A percentile compares a stretch with the other conserved stretches of the same genome.
These are phyloP conservation scores for Sistotremastrum suecicum DNA, from an alignment of 768 basidiomycete genomes.

Conservation along the genomic window DNA sequence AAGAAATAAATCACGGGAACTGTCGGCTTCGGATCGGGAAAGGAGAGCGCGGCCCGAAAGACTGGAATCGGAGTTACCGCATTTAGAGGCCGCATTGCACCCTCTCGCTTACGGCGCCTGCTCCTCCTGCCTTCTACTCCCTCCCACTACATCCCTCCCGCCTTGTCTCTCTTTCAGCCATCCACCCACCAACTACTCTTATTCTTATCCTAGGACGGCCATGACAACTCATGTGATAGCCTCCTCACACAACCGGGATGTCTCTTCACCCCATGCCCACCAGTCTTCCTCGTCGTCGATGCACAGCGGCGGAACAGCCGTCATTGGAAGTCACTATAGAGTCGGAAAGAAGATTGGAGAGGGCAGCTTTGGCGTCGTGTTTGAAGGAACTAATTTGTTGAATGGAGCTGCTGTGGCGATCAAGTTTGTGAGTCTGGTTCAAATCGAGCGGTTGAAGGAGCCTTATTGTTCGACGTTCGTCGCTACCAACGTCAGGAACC, in stretches of 20 bases:
- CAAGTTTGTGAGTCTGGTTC: conserved; percentile 66
- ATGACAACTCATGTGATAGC: conserved; percentile 82
- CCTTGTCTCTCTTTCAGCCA: no score
- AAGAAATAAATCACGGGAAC: no score
- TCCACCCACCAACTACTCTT: no score
- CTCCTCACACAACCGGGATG: conserved; percentile 38
- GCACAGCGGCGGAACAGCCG: conserved; percentile 35
- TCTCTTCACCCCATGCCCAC: conserved; percentile 18
- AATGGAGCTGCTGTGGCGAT: conserved; percentile 69
- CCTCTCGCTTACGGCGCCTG: no score
- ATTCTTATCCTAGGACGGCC: conserved; percentile 1
- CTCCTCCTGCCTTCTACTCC: no score
- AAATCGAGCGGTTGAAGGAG: conserved; percentile 5
- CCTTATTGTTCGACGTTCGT: background rate
- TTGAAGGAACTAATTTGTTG: conserved; percentile 57
- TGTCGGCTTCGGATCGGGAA: no score
- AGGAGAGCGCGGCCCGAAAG: no score
- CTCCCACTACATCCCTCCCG: no score
- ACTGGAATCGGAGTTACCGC: no score
- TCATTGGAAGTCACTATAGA: conserved; percentile 68
- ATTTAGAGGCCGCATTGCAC: no score
- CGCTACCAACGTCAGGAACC: conserved; percentile 49
- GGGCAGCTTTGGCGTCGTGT: conserved; percentile 96
- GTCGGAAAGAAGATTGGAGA: conserved; percentile 99
- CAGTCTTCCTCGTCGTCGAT: conserved; percentile 43